Evolutionary conservation across 1,284 basidiomycete species (phyloP), one percentile per base, ranked within the genome.

Genomic region (Coniferiporia weirii): DNA sequence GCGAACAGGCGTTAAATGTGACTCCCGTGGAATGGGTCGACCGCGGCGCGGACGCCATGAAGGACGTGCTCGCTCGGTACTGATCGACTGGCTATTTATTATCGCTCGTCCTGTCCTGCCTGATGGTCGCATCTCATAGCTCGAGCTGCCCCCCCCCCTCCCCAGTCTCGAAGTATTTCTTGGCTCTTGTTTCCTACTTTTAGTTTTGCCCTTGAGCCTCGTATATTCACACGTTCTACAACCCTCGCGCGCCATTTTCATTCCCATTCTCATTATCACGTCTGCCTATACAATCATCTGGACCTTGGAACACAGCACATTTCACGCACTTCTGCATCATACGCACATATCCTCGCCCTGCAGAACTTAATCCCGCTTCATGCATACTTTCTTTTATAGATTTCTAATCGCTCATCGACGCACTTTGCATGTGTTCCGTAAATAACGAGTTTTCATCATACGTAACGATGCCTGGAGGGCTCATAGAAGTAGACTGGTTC

Each of bases 21-120:
- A 62, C 76, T 1, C 84, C 84, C 9, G 71, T 72, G 19, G 79
- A 82, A 59, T 86, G 83, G 84, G 72, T 85, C 52, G 63, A 66
- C 32, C 72, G 78, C 40, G 84, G 84, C 1, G 67, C 70, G 56
- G 62, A 61, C 10, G 68, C 70, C 40, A 82, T 87, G 69, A 74
- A 74, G 61, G 68, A 64, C 44, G 74, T 74, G 9, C 67, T 75
- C 4, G 59, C 63, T 22, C 53, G 27, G 12, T 54, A 60, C 50
- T 55, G 53, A 55, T 40, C 44, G n/a, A 2, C 12, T n/a, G 7
- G 2, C 7, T 43, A 43, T 13, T 43, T 8, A 2, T n/a, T 3
- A 7, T n/a, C 40, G 40, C 40, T 12, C 40, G 40, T 12, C 12
- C n/a, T 12, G 3, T 43, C 2, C 7, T 43, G 3, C n/a, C 12